Conservation (phyloP, 2,329 filamentous ascomycete species). For the Bipolaris bicolor region DNA sequence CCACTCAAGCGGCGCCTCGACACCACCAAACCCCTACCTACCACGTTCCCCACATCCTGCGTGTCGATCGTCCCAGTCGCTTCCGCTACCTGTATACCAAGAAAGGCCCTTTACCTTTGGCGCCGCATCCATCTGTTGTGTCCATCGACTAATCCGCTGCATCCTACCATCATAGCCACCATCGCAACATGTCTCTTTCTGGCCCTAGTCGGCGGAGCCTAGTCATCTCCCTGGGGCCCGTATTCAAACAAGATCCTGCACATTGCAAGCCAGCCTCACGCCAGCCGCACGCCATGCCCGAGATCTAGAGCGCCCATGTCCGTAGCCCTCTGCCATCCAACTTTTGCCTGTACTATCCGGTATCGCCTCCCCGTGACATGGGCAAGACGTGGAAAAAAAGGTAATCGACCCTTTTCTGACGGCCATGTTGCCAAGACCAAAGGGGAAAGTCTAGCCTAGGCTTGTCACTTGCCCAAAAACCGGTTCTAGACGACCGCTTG, state of each 20-base stretch:
- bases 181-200: slow-evolving; percentile 23
- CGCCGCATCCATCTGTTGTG: slow-evolving; percentile 21
- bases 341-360: slow-evolving; percentile 11
- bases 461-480: slow-evolving; percentile 26
- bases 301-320: slow-evolving; percentile 13
- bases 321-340: not conserved
- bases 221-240: slow-evolving; percentile 12
- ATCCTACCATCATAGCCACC: slow-evolving; percentile 26
- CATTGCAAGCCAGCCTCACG: slow-evolving; percentile 31
- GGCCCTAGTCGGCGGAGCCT: slow-evolving; percentile 24
- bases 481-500: slow-evolving; percentile 37
- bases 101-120: slow-evolving; percentile 18
- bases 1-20: slow-evolving; percentile 22
- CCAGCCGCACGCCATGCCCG: slow-evolving; percentile 22
- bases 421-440: not conserved
- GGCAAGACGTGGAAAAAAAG: not conserved
- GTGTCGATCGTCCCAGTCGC: slow-evolving; percentile 36
- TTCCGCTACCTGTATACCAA: slow-evolving; percentile 27
- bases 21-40: slow-evolving; percentile 21
- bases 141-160: slow-evolving; percentile 10
- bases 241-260: slow-evolving; percentile 20
- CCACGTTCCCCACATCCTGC: slow-evolving; percentile 41
- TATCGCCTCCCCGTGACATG: slow-evolving; percentile 18
- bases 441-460: slow-evolving; percentile 8
- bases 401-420: slow-evolving; percentile 1